These are phyloP conservation scores for Flaveria floridana DNA, from an alignment of 140 eudicot species.

Conservation along the genomic window DNA sequence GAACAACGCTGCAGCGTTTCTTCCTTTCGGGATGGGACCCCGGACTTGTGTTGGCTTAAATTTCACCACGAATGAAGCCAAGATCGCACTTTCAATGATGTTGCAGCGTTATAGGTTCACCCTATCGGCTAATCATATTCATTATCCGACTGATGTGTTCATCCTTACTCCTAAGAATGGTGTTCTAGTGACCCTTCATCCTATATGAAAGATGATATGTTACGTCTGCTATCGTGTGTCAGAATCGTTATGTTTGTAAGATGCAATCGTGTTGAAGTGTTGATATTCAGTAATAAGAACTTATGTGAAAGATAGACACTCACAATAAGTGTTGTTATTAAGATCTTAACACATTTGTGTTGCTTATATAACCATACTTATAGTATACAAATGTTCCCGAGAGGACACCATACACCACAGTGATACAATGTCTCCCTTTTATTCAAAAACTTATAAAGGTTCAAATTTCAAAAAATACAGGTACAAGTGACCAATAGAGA, in stretches of 20 bases:
- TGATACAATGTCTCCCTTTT: neutral
- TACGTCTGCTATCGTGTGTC: neutral
- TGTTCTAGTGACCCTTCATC: constrained; percentile 48
- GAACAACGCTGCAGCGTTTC: constrained; percentile 45
- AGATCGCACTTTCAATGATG: constrained; percentile 50
- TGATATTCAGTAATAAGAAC: constrained; percentile 13
- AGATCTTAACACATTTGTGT: too few relatives aligned
- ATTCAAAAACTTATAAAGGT: too few relatives aligned
- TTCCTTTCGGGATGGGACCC: constrained; percentile 62
- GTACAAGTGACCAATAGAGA: too few relatives aligned
- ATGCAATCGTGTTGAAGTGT: neutral
- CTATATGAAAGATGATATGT: constrained; percentile 21
- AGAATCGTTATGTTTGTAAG: constrained; percentile 6
- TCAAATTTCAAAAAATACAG: too few relatives aligned
- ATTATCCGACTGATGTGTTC: constrained; percentile 41
- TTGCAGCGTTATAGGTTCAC: constrained; percentile 46
- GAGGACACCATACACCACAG: too few relatives aligned
- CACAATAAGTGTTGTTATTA: too few relatives aligned
- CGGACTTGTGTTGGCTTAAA: constrained; percentile 54
- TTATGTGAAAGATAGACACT: neutral
- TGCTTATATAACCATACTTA: too few relatives aligned
- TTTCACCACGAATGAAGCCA: constrained; percentile 51
- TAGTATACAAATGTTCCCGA: too few relatives aligned
- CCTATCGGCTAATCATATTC: constrained; percentile 45
- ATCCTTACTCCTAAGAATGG: constrained; percentile 48